phyloP scores from a whole-genome alignment of 202 grass and related monocot species.

The Tripidium arundinaceum region DNA sequence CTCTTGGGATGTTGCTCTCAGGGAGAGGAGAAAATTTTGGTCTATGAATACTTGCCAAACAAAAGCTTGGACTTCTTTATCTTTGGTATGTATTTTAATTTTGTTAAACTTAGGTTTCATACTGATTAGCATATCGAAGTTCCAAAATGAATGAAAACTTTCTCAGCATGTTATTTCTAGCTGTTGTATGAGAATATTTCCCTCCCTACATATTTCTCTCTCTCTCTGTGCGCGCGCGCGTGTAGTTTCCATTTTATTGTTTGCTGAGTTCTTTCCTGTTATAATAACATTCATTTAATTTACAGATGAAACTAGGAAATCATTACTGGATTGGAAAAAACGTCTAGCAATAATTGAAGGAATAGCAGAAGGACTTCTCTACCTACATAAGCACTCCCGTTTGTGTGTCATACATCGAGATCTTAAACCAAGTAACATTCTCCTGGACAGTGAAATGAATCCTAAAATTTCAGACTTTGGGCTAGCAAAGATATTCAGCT shows the following conservation, averaged over 20 bases:
- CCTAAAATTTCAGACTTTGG: neutral
- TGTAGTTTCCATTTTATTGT: neutral
- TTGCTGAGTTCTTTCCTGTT: neutral
- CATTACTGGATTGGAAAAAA: conserved; percentile 36
- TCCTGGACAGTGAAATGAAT: neutral
- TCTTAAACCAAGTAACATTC: neutral
- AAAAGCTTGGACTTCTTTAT: conserved; percentile 60
- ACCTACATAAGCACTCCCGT: neutral
- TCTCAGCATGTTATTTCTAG: neutral
- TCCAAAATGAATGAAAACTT: neutral
- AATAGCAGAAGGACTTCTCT: conserved; percentile 29
- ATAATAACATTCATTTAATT: neutral
- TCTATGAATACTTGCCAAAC: conserved; percentile 65
- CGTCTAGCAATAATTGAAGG: conserved; percentile 40
- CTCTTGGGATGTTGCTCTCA: conserved; percentile 56
- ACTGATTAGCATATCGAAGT: neutral
- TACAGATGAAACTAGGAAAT: conserved; percentile 30
- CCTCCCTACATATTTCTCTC: neutral
- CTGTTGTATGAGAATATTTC: neutral
- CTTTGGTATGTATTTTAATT: conserved; percentile 33
- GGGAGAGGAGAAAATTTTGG: conserved; percentile 50
- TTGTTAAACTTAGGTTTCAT: neutral
- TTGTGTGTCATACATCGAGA: neutral
- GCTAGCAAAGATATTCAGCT: neutral
- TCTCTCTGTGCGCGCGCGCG: too few species aligned